These are phyloP conservation scores for Chaetomium globosum DNA, from an alignment of 2,329 filamentous ascomycete genomes.

Conservation along the genomic window DNA sequence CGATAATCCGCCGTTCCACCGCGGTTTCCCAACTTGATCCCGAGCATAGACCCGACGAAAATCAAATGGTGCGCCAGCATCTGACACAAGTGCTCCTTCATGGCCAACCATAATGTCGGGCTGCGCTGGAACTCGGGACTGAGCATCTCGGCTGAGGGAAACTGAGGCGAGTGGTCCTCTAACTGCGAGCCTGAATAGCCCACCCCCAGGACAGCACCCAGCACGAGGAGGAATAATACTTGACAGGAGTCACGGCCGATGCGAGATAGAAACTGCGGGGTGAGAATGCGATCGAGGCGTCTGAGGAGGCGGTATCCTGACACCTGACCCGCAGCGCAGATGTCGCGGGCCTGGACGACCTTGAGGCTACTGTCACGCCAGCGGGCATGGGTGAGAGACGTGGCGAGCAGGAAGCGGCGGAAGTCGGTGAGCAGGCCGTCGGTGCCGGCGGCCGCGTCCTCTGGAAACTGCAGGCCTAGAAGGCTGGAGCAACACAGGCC, in stretches of 20 bases:
- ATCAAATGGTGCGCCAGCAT: constrained; percentile 42
- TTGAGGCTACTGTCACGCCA: constrained; percentile 27
- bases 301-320: constrained; percentile 39
- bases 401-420: constrained; percentile 39
- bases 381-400: constrained; percentile 38
- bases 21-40: constrained; percentile 41
- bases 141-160: constrained; percentile 31
- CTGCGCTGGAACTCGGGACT: constrained; percentile 39
- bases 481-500: constrained; percentile 38
- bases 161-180: constrained; percentile 30
- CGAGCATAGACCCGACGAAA: constrained; percentile 39
- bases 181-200: constrained; percentile 35
- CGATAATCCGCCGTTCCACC: constrained; percentile 40
- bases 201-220: constrained; percentile 40
- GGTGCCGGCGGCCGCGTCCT: constrained; percentile 30
- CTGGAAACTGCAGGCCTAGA: constrained; percentile 33
- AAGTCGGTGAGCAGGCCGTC: constrained; percentile 38
- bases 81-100: constrained; percentile 42
- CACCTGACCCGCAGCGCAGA: constrained; percentile 36
- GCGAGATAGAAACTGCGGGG: constrained; percentile 39
- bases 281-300: constrained; percentile 40
- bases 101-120: constrained; percentile 41
- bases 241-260: constrained; percentile 36
- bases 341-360: constrained; percentile 30
- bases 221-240: constrained; percentile 39